phyloP scores from a whole-genome alignment of 1,139 yeast genomes.

The Debaryomycetaceae sp. region DNA sequence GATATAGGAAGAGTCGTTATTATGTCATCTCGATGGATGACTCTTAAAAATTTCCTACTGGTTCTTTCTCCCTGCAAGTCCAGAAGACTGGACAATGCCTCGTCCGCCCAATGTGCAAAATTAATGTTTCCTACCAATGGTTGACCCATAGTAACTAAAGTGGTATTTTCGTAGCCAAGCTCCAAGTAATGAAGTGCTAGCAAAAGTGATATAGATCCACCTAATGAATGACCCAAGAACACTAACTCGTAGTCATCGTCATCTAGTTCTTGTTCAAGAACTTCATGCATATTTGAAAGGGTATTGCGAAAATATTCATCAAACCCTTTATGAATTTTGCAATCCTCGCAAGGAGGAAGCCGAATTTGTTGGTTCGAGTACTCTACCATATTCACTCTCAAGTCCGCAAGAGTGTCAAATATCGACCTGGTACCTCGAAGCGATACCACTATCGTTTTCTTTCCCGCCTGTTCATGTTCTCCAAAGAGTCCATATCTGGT shows the following conservation, averaged over 20 bases:
- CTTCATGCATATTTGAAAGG: slow-evolving; percentile 22
- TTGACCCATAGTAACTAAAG: slow-evolving; percentile 49
- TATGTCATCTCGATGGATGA: slow-evolving; percentile 46
- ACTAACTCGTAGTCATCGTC: slow-evolving; percentile 30
- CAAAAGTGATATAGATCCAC: slow-evolving; percentile 47
- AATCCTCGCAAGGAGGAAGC: slow-evolving; percentile 31
- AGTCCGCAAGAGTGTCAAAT: slow-evolving; percentile 44
- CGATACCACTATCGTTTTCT: slow-evolving; percentile 36
- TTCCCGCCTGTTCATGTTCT: slow-evolving; percentile 6
- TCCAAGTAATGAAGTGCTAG: slow-evolving; percentile 38
- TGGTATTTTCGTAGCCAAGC: slow-evolving; percentile 28
- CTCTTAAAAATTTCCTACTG: slow-evolving; percentile 33
- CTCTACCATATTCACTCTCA: slow-evolving; percentile 36
- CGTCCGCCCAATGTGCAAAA: slow-evolving; percentile 40
- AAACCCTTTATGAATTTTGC: slow-evolving; percentile 51
- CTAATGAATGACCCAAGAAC: slow-evolving; percentile 51
- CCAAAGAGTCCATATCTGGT: slow-evolving; percentile 20
- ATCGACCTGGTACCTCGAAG: slow-evolving; percentile 50
- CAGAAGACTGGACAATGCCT: slow-evolving; percentile 26
- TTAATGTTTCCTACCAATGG: slow-evolving; percentile 45
- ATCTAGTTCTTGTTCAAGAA: slow-evolving; percentile 23
- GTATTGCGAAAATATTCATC: slow-evolving; percentile 31
- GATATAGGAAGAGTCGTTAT: slow-evolving; percentile 42
- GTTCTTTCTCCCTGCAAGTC: slow-evolving; percentile 19
- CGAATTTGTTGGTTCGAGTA: slow-evolving; percentile 24